A percentile compares a stretch with the other conserved stretches of the same genome.
phyloP scores from a whole-genome alignment of 1,139 yeast genomes.

The Blastobotrys ciferrii region DNA sequence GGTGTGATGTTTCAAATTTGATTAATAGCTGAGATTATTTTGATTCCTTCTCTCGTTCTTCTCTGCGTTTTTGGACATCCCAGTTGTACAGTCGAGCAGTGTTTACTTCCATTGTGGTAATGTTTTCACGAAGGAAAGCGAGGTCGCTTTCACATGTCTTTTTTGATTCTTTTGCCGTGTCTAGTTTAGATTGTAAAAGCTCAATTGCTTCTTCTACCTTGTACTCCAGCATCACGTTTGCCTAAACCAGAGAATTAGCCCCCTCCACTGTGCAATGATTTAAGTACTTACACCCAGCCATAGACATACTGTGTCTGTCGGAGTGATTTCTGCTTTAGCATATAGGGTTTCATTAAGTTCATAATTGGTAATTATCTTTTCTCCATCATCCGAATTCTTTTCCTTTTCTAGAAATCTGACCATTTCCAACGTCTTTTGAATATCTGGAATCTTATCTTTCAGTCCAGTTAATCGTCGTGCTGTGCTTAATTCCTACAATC shows the following conservation, averaged over 20 bases:
- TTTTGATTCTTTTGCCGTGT: constrained; percentile 60
- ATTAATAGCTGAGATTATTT: neutral
- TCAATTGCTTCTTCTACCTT: constrained; percentile 83
- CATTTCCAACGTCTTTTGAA: constrained; percentile 75
- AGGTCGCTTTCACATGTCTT: constrained; percentile 73
- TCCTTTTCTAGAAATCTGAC: constrained; percentile 57
- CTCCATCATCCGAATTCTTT: constrained; percentile 40
- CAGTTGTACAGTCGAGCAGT: constrained; percentile 94
- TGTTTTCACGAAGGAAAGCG: constrained; percentile 84
- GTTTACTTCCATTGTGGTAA: constrained; percentile 97
- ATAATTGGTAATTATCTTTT: constrained; percentile 64
- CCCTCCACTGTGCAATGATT: neutral
- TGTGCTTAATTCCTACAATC: constrained; percentile 54
- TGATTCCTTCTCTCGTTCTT: constrained; percentile 23
- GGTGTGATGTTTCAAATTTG: too few relatives aligned
- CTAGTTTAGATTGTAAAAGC: constrained; percentile 61
- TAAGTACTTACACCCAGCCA: constrained; percentile 69
- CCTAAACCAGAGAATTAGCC: constrained; percentile 37
- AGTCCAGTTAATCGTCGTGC: constrained; percentile 65
- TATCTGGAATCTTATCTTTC: constrained; percentile 81
- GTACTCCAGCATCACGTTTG: constrained; percentile 95
- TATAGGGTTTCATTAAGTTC: constrained; percentile 91
- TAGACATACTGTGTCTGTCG: constrained; percentile 65
- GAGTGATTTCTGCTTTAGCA: constrained; percentile 70
- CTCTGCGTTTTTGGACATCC: constrained; percentile 85